These are phyloP conservation scores for Alternaria sp. DNA, from an alignment of 2,329 filamentous ascomycete genomes.

Conservation along the genomic window DNA sequence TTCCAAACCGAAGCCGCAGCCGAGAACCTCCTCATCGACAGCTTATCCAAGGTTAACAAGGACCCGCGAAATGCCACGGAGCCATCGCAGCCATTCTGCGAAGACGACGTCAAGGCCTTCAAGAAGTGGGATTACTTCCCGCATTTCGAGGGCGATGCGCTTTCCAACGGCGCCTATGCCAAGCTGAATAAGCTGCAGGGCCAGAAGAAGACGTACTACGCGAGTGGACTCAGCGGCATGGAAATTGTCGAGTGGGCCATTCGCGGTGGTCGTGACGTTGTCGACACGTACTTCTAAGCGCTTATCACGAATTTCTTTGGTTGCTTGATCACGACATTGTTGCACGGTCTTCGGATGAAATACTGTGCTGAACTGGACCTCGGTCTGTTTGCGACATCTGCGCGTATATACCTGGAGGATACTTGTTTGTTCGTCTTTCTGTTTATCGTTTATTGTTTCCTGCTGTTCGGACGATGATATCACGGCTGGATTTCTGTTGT, in stretches of 20 bases:
- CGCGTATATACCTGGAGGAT: not conserved
- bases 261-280: constrained; percentile 43
- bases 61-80: constrained; percentile 43
- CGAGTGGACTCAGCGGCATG: constrained; percentile 47
- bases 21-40: constrained; percentile 35
- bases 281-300: constrained; percentile 41
- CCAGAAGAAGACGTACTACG: constrained; percentile 47
- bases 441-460: not conserved
- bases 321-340: not conserved
- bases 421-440: not conserved
- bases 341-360: not conserved
- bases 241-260: constrained; percentile 49
- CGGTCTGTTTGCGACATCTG: not conserved
- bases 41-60: constrained; percentile 44
- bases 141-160: constrained; percentile 40
- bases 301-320: not conserved
- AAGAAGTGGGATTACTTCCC: constrained; percentile 50
- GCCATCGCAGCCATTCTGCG: constrained; percentile 21
- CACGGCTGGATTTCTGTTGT: constrained; percentile 17
- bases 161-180: constrained; percentile 37
- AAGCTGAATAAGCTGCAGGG: constrained; percentile 46
- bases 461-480: not conserved
- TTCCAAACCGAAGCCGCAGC: constrained; percentile 38
- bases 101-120: constrained; percentile 42
- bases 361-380: not conserved